Evolutionary conservation across 257 asterid genomes (phyloP), one percentile per base, ranked within the genome.

Genomic region (Fraxinus americana): DNA sequence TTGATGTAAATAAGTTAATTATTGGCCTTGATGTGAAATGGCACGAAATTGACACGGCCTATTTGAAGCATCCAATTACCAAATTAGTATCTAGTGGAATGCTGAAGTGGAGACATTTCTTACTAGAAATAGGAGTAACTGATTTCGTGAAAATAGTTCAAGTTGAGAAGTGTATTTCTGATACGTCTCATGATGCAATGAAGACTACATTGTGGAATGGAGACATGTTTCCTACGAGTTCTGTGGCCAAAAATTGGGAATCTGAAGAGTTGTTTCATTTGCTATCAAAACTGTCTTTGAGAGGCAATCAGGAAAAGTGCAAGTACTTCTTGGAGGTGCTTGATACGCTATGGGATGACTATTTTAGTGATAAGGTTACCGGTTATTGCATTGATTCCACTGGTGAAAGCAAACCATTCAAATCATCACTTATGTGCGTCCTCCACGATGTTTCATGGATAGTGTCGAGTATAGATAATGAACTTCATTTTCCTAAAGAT

Each of bases 131-230:
- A 73, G 97, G 97, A 67, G 84, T 88, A 67, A 96, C 94, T 75
- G 99, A 96, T 85, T 96, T 93, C 82, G 97, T 93, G 80, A 87
- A 85, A 80, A 82, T 90, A 38, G 87, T 88, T 90, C 88, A 88
- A 73, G 83, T 87, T n/a, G 89, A 84, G 80, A 93, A 87, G 82
- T 77, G 86, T 78, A 85, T 82, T 83, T 79, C 83, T 50, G 94
- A 87, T 69, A 57, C 82, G 14, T 73, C 89, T 70, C 74, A 74
- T 70, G 77, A 74, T 67, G 70, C 71, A 84, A 67, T 67, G 7
- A 84, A 83, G 85, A 87, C 82, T 85, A 50, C 78, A 48, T 70
- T 82, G 77, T 67, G 10, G 75, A 81, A 78, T 70, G 86, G 84
- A 79, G 83, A 80, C 78, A 72, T 77, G 67, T 70, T 73, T 35